Percentiles rank a stretch among this genome's conserved stretches.
Evolutionary conservation across 23 red algal genomes (phyloP).

Genomic region (Agarophyton chilense): DNA sequence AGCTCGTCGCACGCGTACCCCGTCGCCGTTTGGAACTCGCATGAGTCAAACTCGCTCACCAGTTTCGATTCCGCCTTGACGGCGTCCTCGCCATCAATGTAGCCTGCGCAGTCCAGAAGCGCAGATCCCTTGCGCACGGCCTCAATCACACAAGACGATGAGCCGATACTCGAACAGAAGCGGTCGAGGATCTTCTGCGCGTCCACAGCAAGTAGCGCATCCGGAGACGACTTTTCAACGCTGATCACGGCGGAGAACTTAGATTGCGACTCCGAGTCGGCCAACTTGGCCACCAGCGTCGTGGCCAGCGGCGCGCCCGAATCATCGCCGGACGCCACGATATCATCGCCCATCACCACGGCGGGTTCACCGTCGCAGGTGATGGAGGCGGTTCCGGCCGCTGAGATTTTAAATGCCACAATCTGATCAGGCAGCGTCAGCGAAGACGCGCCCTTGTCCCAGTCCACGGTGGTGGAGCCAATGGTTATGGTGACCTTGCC

Average conservation of each 20-base stretch:
- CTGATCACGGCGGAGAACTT: conserved; percentile 21
- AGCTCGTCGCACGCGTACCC: conserved; percentile 35
- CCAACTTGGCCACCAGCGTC: neutral
- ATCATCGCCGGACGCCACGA: neutral
- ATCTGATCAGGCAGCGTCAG: conserved; percentile 48
- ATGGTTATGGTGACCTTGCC: conserved; percentile 26
- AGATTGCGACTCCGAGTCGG: neutral
- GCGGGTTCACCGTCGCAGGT: conserved; percentile 52
- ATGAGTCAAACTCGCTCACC: conserved; percentile 7
- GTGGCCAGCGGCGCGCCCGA: neutral
- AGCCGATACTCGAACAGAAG: conserved; percentile 11
- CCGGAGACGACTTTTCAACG: conserved; percentile 6
- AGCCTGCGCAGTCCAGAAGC: neutral
- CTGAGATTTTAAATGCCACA: conserved; percentile 26
- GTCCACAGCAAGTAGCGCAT: neutral
- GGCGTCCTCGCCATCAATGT: conserved; percentile 20
- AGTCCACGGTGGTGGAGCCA: conserved; percentile 3
- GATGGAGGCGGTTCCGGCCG: conserved; percentile 14
- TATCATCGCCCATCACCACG: conserved; percentile 1
- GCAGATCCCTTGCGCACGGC: conserved; percentile 20
- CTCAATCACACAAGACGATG: neutral
- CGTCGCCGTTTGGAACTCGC: conserved; percentile 38
- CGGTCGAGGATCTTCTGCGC: conserved; percentile 7
- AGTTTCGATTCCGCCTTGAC: neutral
- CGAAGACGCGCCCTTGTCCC: conserved; percentile 29